Evolutionary conservation across 306 rosid species (phyloP).

Genomic region (Vicia villosa): DNA sequence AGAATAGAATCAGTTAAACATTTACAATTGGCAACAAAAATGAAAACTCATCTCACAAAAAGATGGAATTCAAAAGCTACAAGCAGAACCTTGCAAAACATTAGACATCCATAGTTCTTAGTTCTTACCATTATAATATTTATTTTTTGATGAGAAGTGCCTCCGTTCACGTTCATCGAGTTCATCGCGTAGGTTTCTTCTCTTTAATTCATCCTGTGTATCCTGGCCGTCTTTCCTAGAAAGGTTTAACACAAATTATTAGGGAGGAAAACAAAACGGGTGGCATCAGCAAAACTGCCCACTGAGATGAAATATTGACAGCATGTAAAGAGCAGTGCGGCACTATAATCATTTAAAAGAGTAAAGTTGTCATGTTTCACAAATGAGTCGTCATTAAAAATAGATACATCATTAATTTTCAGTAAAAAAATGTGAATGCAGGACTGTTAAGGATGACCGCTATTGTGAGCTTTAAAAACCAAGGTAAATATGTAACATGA

Average conservation of each 20-base stretch:
- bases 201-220: slow-evolving; percentile 78
- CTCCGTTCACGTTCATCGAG: slow-evolving; percentile 89
- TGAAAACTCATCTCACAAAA: neutral
- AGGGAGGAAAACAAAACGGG: slow-evolving; percentile 2
- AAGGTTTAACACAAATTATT: slow-evolving; percentile 25
- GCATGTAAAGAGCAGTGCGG: neutral
- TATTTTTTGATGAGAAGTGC: slow-evolving; percentile 88
- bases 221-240: slow-evolving; percentile 89
- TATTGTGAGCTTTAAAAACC: no score
- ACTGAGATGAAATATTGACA: neutral
- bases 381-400: no score
- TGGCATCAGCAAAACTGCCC: neutral
- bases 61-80: slow-evolving; percentile 8
- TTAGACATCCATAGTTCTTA: slow-evolving; percentile 26
- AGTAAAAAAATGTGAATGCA: no score
- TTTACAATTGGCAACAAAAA: slow-evolving; percentile 1
- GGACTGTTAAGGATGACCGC: no score
- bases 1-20: slow-evolving; percentile 30
- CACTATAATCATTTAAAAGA: slow-evolving; percentile 1
- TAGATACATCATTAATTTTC: no score
- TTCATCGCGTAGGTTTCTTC: slow-evolving; percentile 88
- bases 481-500: no score
- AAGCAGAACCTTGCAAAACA: neutral
- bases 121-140: slow-evolving; percentile 64
- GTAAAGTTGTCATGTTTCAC: no score